phyloP scores from a whole-genome alignment of 2,329 filamentous ascomycete species.

The Alternaria panax region DNA sequence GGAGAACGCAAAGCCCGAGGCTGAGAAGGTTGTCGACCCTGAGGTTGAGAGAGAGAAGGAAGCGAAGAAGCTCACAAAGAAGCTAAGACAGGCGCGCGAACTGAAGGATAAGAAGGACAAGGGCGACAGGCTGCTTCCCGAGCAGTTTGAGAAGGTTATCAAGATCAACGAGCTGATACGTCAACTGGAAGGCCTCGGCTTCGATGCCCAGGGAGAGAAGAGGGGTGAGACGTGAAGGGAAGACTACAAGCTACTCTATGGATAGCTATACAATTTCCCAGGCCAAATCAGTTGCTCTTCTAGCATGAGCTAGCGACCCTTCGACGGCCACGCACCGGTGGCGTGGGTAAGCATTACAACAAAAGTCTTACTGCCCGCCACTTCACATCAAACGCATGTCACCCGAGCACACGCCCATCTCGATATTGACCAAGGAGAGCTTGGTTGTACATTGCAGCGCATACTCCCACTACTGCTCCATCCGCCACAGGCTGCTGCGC shows the following conservation, averaged over 20 bases:
- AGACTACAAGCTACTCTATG: background rate
- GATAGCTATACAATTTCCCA: background rate
- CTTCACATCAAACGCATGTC: background rate
- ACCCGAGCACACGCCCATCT: background rate
- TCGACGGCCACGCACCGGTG: background rate
- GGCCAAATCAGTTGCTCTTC: background rate
- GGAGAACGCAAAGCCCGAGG: conserved; percentile 26
- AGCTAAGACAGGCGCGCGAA: conserved; percentile 90
- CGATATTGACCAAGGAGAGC: background rate
- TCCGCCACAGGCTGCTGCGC: background rate
- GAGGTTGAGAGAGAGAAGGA: conserved; percentile 90
- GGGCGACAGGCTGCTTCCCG: conserved; percentile 82
- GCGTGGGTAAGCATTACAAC: background rate
- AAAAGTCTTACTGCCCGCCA: background rate
- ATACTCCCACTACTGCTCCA: background rate
- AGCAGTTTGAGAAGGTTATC: conserved; percentile 97
- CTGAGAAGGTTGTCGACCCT: conserved; percentile 59
- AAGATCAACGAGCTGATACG: conserved; percentile 94
- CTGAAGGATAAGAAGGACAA: conserved; percentile 89
- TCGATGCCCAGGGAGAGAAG: conserved; percentile 78
- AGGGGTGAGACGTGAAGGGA: conserved; percentile 49
- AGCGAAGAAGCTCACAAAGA: conserved; percentile 89
- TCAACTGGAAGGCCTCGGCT: conserved; percentile 84
- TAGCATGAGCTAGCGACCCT: background rate
- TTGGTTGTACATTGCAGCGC: background rate